Percentiles rank a stretch among this genome's conserved stretches.
Evolutionary conservation across 352 stramenopile species (phyloP).

Genomic region (Halophytophthora polymorphica): DNA sequence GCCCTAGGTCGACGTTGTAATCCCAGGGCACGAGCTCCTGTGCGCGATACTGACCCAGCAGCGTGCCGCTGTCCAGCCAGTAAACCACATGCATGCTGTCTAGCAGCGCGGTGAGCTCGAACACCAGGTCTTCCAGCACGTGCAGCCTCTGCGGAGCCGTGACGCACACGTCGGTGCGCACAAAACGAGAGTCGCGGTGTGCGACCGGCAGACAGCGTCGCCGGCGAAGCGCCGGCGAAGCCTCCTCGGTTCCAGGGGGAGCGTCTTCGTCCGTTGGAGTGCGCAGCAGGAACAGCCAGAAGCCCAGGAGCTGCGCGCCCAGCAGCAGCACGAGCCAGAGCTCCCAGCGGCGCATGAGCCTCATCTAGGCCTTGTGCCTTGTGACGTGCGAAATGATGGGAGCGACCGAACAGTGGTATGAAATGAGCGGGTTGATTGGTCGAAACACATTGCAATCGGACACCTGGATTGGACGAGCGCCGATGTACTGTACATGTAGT

Average conservation of each 20-base stretch:
- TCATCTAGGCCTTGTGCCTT: too few species aligned
- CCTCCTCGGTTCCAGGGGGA: slow-evolving; percentile 9
- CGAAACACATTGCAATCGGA: too few species aligned
- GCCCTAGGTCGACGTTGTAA: slow-evolving; percentile 42
- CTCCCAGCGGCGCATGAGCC: too few species aligned
- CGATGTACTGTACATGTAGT: too few species aligned
- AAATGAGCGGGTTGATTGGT: too few species aligned
- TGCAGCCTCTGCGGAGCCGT: slow-evolving; percentile 29
- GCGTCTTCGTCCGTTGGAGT: slow-evolving; percentile 12
- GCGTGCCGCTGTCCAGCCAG: slow-evolving; percentile 55
- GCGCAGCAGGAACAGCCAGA: slow-evolving; percentile 40
- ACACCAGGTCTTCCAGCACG: slow-evolving; percentile 36
- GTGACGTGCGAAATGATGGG: too few species aligned
- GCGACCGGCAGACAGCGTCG: slow-evolving; percentile 29
- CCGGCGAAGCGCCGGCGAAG: slow-evolving; percentile 24
- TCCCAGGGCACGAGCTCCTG: slow-evolving; percentile 48
- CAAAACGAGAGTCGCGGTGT: slow-evolving; percentile 37
- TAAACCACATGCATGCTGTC: slow-evolving; percentile 35
- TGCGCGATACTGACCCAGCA: slow-evolving; percentile 48
- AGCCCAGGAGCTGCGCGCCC: slow-evolving; percentile 28
- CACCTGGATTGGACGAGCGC: too few species aligned
- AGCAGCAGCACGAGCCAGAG: slow-evolving; percentile 33
- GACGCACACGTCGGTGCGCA: slow-evolving; percentile 29
- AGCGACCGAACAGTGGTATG: too few species aligned
- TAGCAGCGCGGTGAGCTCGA: slow-evolving; percentile 31